Conservation (phyloP, 2,329 filamentous ascomycete genomes). For the Taxawa tesnikishii region DNA sequence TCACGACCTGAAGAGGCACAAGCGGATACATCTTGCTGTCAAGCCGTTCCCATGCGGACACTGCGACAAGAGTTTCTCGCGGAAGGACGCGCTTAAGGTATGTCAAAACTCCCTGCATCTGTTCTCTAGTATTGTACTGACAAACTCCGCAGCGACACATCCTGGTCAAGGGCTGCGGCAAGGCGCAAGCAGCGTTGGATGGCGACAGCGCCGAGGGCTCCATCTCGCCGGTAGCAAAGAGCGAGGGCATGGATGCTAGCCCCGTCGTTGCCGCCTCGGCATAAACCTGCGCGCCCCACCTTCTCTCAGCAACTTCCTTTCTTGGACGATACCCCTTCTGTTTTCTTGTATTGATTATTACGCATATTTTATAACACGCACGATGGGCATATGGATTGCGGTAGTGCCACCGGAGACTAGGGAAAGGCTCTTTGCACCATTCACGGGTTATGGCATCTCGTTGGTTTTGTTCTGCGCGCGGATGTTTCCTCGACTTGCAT, state of each 20-base stretch:
- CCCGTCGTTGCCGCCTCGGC: conserved; percentile 16
- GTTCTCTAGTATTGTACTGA: conserved; percentile 12
- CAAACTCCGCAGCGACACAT: conserved; percentile 44
- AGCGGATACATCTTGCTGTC: conserved; percentile 84
- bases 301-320: conserved; percentile 1
- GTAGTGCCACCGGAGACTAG: no score
- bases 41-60: conserved; percentile 88
- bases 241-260: conserved; percentile 16
- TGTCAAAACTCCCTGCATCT: conserved; percentile 17
- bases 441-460: no score
- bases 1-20: conserved; percentile 91
- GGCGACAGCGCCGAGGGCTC: conserved; percentile 23
- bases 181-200: conserved; percentile 25
- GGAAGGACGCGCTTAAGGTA: conserved; percentile 96
- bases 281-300: conserved; percentile 6
- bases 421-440: no score
- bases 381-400: no score
- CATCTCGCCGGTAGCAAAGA: conserved; percentile 20
- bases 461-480: no score
- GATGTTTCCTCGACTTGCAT: no score
- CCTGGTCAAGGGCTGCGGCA: conserved; percentile 56
- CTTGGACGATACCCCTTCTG: conserved; percentile 9
- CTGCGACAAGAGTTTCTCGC: conserved; percentile 93
- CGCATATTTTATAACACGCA: conserved; percentile 7
- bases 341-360: conserved; percentile 7